Evolutionary conservation across 108 stramenopile species (phyloP).

Genomic region (Discostella pseudostelligera): DNA sequence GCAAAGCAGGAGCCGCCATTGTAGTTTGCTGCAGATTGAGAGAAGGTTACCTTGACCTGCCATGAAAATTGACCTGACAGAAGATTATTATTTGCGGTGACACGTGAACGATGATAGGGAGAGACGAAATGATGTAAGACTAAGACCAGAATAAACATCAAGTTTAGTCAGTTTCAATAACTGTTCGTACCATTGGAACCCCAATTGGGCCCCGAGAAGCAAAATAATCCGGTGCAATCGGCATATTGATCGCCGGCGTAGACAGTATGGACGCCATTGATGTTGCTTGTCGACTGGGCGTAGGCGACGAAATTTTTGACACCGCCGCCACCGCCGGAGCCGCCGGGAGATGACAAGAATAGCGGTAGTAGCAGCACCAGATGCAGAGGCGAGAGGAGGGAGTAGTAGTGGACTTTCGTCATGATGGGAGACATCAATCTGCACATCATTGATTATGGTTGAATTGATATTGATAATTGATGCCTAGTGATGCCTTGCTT

Average conservation of each 20-base stretch:
- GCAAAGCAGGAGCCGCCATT: slow-evolving; percentile 14
- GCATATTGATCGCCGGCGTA: slow-evolving; percentile 12
- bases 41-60: slow-evolving; percentile 8
- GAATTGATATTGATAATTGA: no score
- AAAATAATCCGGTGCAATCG: slow-evolving; percentile 7
- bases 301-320: background rate
- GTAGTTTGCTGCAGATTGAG: slow-evolving; percentile 6
- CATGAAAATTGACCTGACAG: slow-evolving; percentile 11
- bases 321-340: no score
- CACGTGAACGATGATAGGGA: background rate
- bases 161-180: no score
- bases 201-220: slow-evolving; percentile 8
- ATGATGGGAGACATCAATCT: no score
- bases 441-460: no score
- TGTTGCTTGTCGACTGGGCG: slow-evolving; percentile 8
- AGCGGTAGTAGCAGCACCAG: no score
- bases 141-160: no score
- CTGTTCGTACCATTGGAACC: slow-evolving; percentile 18
- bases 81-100: background rate
- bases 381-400: no score
- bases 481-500: no score
- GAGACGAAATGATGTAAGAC: no score
- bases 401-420: no score
- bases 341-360: no score
- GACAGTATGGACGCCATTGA: slow-evolving; percentile 9